Evolutionary conservation across 2,329 filamentous ascomycete species (phyloP).

Genomic region (Cladophialophora exuberans): DNA sequence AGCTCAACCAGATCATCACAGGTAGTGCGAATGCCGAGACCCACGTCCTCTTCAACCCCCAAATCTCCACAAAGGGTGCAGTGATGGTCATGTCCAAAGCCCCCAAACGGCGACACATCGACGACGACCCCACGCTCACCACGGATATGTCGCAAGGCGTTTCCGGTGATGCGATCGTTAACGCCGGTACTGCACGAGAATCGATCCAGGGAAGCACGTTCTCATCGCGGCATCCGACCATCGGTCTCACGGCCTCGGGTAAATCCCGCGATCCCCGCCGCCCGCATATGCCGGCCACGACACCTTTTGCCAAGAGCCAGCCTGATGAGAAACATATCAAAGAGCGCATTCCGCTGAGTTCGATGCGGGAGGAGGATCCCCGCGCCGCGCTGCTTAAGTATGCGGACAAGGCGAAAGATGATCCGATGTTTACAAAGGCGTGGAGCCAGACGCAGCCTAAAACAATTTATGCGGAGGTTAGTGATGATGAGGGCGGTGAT

Average conservation of each 20-base stretch:
- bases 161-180: conserved; percentile 79
- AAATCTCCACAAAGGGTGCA: conserved; percentile 78
- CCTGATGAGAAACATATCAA: conserved; percentile 89
- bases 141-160: conserved; percentile 75
- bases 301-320: conserved; percentile 87
- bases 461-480: conserved; percentile 85
- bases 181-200: conserved; percentile 47
- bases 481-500: conserved; percentile 78
- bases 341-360: conserved; percentile 83
- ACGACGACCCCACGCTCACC: conserved; percentile 86
- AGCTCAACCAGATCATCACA: conserved; percentile 93
- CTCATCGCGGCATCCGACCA: conserved; percentile 65
- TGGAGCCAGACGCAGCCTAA: conserved; percentile 92
- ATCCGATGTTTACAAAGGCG: conserved; percentile 91
- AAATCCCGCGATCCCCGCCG: conserved; percentile 76
- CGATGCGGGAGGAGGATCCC: conserved; percentile 95
- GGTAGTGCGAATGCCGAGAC: conserved; percentile 90
- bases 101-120: conserved; percentile 91
- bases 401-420: conserved; percentile 87
- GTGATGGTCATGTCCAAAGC: conserved; percentile 89
- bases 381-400: conserved; percentile 93
- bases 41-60: conserved; percentile 87
- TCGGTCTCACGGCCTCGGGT: conserved; percentile 78
- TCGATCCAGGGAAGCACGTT: conserved; percentile 56
- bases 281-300: conserved; percentile 81